Evolutionary conservation across 225 moss, liverwort and hornwort genomes (phyloP), one percentile per base, ranked within the genome.

Genomic region (Climacium dendroides): DNA sequence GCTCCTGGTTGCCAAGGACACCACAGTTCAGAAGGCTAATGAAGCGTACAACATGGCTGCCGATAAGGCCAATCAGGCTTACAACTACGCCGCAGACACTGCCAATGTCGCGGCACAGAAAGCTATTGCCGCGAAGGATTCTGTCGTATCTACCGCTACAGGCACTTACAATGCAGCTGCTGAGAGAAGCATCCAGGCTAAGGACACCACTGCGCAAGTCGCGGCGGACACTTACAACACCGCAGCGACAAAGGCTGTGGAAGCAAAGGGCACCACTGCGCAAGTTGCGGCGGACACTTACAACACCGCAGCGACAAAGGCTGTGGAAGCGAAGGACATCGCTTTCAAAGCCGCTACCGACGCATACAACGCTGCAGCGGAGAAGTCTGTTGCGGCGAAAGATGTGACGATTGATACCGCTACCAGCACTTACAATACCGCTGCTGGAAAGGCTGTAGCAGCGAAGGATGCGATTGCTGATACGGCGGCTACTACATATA

Each of bases 1-100:
- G 54, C 64, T 93, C 39, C 13, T 90, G 37, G 53, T 76, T 7
- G 89, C 93, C 3, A 91, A 88, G 86, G 93, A 93, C 24, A 83
- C 76, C 3, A 82, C 91, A 7, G 91, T 91, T 4, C 91, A 91
- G 81, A 91, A 91, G 78, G 89, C 89, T 8, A 90, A 88, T 35
- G 88, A 93, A 13, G 91, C 79, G 9, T 91, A 93, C 55, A 90
- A 83, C 24, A 0, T 88, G 5, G 88, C 91, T 20, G 85, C 87
- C 1, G 85, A 86, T 48, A 91, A 89, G 58, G 78, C 86, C 5
- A 89, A 85, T 5, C 86, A 86, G 59, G 89, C 84, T 9, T 89
- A 89, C 50, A 88, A 65, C 66, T 89, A 90, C 28, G 91, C 90
- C 1, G 89, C 87, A 3, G 79, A 87, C 20, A 90, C 91, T 19